phyloP scores from a whole-genome alignment of 345 rosid genomes.

The Reutealis trisperma region DNA sequence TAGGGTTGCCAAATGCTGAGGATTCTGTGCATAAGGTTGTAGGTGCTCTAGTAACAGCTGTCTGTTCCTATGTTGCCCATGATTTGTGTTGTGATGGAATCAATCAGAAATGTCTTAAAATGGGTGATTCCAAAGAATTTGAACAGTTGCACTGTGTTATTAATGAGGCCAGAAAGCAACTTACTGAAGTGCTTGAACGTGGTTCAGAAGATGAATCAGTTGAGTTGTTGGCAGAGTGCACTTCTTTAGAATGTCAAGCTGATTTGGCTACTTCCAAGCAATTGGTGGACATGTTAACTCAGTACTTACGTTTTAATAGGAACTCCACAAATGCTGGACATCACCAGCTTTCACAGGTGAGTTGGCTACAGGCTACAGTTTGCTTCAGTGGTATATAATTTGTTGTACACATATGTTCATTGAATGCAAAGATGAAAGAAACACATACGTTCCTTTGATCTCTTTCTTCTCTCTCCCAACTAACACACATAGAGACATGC shows the following conservation, averaged over 20 bases:
- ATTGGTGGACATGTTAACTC: conserved; percentile 61
- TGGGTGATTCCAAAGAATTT: conserved; percentile 41
- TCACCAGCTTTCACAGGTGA: conserved; percentile 65
- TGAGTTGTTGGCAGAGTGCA: conserved; percentile 39
- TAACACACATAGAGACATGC: not conserved
- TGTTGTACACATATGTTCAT: not conserved
- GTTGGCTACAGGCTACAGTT: not conserved
- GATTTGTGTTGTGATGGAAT: conserved; percentile 40
- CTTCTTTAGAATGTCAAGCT: conserved; percentile 57
- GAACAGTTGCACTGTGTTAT: conserved; percentile 46
- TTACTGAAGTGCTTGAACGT: conserved; percentile 47
- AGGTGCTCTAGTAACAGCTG: conserved; percentile 50
- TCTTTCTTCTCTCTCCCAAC: not conserved
- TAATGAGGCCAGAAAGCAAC: conserved; percentile 54
- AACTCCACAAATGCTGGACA: conserved; percentile 42
- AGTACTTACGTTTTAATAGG: conserved; percentile 45
- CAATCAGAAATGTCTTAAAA: conserved; percentile 44
- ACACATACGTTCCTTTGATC: not conserved
- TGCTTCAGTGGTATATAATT: conserved; percentile 1
- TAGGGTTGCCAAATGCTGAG: conserved; percentile 51
- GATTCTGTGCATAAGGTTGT: conserved; percentile 55
- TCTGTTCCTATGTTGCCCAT: conserved; percentile 53
- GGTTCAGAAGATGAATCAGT: conserved; percentile 44
- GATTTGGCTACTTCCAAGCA: conserved; percentile 58
- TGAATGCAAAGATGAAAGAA: not conserved